Conservation (phyloP, 2,329 filamentous ascomycete genomes). For the Aplosporella prunicola region DNA sequence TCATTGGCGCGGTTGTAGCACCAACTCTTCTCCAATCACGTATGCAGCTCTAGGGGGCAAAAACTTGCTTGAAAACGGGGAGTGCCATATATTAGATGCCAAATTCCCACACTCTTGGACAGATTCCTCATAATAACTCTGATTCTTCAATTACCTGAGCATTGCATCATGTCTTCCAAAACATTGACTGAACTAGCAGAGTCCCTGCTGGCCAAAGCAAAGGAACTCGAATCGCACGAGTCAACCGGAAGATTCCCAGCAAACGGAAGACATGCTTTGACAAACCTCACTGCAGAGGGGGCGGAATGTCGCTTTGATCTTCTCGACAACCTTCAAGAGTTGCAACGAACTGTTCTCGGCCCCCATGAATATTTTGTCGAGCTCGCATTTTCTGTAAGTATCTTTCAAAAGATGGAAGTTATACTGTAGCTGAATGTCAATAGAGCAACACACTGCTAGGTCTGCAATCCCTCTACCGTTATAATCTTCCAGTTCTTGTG, state of each 20-base stretch:
- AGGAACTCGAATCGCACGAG: slow-evolving; percentile 7
- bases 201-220: not conserved
- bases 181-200: slow-evolving; percentile 10
- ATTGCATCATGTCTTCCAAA: no score
- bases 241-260: slow-evolving; percentile 3
- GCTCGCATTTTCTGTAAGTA: not conserved
- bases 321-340: slow-evolving; percentile 5
- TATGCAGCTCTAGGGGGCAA: no score
- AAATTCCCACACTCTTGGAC: no score
- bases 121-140: no score
- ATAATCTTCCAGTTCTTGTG: not conserved
- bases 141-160: no score
- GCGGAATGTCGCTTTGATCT: not conserved
- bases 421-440: not conserved
- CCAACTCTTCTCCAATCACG: no score
- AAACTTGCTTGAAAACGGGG: no score
- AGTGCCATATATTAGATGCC: no score
- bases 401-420: not conserved
- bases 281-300: slow-evolving; percentile 21
- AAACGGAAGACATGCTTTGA: slow-evolving; percentile 4
- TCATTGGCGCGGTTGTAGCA: no score
- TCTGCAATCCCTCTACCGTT: not conserved
- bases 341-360: slow-evolving; percentile 4
- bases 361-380: not conserved
- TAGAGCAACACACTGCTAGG: not conserved